phyloP scores from a whole-genome alignment of 805 yeast species.

The Metschnikowia lochheadii region DNA sequence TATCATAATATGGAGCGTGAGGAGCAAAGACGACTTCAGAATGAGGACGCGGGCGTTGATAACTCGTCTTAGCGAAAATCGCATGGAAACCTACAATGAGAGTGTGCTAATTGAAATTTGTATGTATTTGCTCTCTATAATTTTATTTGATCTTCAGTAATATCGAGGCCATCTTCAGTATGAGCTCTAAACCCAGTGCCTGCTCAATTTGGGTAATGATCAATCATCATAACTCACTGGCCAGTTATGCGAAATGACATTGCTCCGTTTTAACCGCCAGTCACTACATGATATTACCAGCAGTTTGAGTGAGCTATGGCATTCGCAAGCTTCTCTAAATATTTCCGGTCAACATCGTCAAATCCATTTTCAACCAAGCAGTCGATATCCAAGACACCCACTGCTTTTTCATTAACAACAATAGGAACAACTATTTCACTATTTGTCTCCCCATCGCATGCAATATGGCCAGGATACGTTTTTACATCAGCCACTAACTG shows the following conservation, averaged over 20 bases:
- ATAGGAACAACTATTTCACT: slow-evolving; percentile 94
- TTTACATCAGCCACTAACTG: slow-evolving; percentile 79
- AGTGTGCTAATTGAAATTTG: not conserved
- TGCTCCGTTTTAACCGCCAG: not conserved
- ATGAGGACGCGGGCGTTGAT: not conserved
- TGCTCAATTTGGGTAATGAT: not conserved
- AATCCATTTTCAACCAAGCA: slow-evolving; percentile 66
- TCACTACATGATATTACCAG: not conserved
- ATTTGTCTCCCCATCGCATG: slow-evolving; percentile 93
- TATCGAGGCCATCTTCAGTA: not conserved
- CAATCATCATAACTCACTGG: no score
- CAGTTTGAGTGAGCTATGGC: slow-evolving; percentile 7
- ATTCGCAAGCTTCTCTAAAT: slow-evolving; percentile 56
- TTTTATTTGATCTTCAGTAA: not conserved
- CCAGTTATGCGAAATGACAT: not conserved
- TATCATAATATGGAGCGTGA: slow-evolving; percentile 58
- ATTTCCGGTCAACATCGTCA: slow-evolving; percentile 53
- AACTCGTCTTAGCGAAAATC: not conserved
- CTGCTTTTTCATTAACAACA: slow-evolving; percentile 33
- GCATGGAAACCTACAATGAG: not conserved
- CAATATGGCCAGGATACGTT: slow-evolving; percentile 86
- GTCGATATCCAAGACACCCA: slow-evolving; percentile 87
- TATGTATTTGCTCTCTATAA: not conserved
- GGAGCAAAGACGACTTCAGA: slow-evolving; percentile 39
- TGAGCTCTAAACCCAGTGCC: not conserved